Percentiles rank a stretch among this genome's conserved stretches.
Evolutionary conservation across 352 stramenopile genomes (phyloP).

Genomic region (Phytopythium vexans): DNA sequence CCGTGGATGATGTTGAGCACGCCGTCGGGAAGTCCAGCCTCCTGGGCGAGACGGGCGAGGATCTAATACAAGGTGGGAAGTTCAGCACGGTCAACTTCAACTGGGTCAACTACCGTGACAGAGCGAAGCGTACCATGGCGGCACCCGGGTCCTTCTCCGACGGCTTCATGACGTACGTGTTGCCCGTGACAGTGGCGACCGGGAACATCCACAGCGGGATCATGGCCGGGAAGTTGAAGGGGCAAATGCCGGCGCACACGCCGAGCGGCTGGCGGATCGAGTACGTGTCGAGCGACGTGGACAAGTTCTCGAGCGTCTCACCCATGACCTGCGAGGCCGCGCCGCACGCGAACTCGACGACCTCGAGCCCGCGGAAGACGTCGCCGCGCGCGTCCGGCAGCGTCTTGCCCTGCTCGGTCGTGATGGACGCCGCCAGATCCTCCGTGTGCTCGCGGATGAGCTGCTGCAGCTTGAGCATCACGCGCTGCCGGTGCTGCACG

Average conservation of each 20-base stretch:
- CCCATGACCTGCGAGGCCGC: conserved; percentile 90
- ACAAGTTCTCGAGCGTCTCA: conserved; percentile 93
- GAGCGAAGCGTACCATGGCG: conserved; percentile 56
- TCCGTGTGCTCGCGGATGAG: conserved; percentile 94
- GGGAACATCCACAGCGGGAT: conserved; percentile 95
- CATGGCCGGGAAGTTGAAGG: conserved; percentile 98
- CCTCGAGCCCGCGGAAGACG: conserved; percentile 94
- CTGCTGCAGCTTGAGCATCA: conserved; percentile 96
- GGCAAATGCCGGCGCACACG: conserved; percentile 91
- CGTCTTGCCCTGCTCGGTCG: conserved; percentile 91
- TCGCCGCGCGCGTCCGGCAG: conserved; percentile 94
- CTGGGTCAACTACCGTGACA: background rate
- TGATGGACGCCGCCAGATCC: conserved; percentile 94
- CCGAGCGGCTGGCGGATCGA: conserved; percentile 96
- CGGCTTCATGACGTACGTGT: conserved; percentile 97
- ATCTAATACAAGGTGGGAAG: conserved; percentile 36
- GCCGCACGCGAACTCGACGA: conserved; percentile 78
- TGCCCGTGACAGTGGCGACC: conserved; percentile 88
- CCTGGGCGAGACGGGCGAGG: conserved; percentile 88
- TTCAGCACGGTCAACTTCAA: conserved; percentile 6
- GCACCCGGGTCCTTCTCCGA: conserved; percentile 91
- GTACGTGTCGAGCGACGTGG: conserved; percentile 93
- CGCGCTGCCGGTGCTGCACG: conserved; percentile 90
- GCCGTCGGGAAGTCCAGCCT: conserved; percentile 92
- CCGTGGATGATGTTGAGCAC: conserved; percentile 95